Conservation (phyloP, 345 rosid genomes). For the Eucalyptus marginata region DNA sequence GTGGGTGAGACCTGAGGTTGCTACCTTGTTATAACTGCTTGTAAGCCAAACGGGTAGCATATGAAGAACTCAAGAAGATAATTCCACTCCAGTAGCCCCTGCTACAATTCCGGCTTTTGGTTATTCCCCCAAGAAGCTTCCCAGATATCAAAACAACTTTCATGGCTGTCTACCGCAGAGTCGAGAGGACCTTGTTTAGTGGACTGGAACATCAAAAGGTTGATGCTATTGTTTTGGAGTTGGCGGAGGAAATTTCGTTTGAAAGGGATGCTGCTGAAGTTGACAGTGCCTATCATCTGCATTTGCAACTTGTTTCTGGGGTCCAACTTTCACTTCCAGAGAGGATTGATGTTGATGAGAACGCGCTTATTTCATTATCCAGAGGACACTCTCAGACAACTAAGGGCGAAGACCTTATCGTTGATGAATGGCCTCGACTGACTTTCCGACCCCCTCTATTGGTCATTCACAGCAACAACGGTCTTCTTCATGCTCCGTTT, state of each 20-base stretch:
- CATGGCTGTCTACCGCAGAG: background rate
- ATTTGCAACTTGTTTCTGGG: background rate
- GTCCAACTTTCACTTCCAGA: background rate
- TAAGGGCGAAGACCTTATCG: background rate
- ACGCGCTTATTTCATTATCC: background rate
- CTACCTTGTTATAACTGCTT: no score
- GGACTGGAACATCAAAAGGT: background rate
- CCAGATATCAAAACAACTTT: background rate
- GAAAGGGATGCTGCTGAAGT: background rate
- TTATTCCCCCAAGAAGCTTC: background rate
- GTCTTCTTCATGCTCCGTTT: background rate
- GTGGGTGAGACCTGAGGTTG: background rate
- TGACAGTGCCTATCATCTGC: no score
- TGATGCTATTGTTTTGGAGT: background rate
- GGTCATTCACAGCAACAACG: background rate
- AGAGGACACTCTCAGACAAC: background rate
- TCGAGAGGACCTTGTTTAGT: background rate
- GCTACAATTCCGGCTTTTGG: background rate
- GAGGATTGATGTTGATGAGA: background rate
- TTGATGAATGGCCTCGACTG: background rate
- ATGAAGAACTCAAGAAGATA: background rate
- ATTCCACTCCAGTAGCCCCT: rapidly evolving
- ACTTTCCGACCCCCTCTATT: background rate
- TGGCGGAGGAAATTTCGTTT: background rate
- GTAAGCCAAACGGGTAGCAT: no score